Evolutionary conservation across 2,329 filamentous ascomycete species (phyloP), one percentile per base, ranked within the genome.

Genomic region (Akanthomyces lecanii): DNA sequence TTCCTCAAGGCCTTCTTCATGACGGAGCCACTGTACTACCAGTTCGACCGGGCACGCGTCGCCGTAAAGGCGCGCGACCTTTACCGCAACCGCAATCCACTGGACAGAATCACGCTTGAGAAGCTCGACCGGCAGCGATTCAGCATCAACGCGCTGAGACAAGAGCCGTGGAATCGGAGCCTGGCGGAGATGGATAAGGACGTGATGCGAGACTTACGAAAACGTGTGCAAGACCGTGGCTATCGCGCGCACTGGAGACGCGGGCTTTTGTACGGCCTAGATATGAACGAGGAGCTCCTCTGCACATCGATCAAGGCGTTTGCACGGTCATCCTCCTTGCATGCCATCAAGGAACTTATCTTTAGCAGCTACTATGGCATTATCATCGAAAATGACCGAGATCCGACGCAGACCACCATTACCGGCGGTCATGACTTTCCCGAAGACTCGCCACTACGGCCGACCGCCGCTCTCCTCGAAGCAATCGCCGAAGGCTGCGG

Each of bases 401-500:
- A 67, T 0, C 65, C 70, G 0, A 66, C 66, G 4, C 66, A 70
- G 0, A 63, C 69, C 11, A 21, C 64, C 8, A 64, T 78, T 47
- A 65, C 63, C 1, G 76, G 71, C 18, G 74, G 77, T n/a, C 76
- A 70, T 36, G 68, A 70, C 1, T 80, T 84, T 50, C 71, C 77
- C 1, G 69, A 67, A 0, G 77, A 79, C 33, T 87, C 84, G 1
- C 81, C 84, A 8, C 72, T 89, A 38, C 76, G 79, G 57, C 90
- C 91, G 2, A 85, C 83, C 0, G 66, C 72, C 8, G 76, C 78
- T 2, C 78, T 93, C 0, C 78, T 94, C 25, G 78, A 84, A 61
- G 82, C 87, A 10, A 76, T 93, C n/a, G 87, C 88, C 6, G 86
- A 91, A 70, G 78, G 81, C 1, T 90, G 88, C 66, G 84, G 88